Evolutionary conservation across 768 basidiomycete species (phyloP), one percentile per base, ranked within the genome.

Genomic region (Plicaturopsis crispa): DNA sequence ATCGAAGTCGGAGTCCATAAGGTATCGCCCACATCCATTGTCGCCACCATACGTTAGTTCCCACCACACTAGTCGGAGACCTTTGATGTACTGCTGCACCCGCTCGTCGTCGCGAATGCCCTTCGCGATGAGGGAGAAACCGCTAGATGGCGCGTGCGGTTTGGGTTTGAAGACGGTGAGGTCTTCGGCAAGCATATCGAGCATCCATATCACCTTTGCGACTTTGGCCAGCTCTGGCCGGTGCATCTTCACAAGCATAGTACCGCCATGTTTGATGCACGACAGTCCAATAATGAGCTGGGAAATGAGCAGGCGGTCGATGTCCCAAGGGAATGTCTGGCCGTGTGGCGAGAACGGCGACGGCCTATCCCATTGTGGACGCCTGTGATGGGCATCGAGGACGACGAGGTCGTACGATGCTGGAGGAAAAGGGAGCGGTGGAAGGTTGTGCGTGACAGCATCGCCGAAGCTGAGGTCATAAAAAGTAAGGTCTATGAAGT

Each of bases 331-430:
- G n/a, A n/a, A n/a, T n/a, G n/a, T n/a, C n/a, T n/a, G n/a, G n/a
- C n/a, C n/a, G n/a, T n/a, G n/a, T n/a, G n/a, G n/a, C n/a, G n/a
- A n/a, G n/a, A n/a, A n/a, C n/a, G n/a, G n/a, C n/a, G n/a, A n/a
- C 17, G 46, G 45, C 4, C 40, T 34, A 12, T 18, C 16, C 28
- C 31, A 33, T 18, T 40, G 40, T 30, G 41, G 48, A 30, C 61
- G 58, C 13, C 60, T 40, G 3, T 53, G 54, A 37, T 61, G 61
- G 8, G 52, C 62, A 35, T 62, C 62, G 37, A 62, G 51, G 7
- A 61, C 42, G n/a, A 60, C 59, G 13, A 63, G 42, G 35, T 55
- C 52, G 42, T 55, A 59, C 2, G 20, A 18, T 28, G 16, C n/a
- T 11, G 7, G 14, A 14, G 33, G n/a, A 11, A 24, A 4, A 20